Evolutionary conservation across 768 basidiomycete species (phyloP).

Genomic region (Leccinum uliginosum): DNA sequence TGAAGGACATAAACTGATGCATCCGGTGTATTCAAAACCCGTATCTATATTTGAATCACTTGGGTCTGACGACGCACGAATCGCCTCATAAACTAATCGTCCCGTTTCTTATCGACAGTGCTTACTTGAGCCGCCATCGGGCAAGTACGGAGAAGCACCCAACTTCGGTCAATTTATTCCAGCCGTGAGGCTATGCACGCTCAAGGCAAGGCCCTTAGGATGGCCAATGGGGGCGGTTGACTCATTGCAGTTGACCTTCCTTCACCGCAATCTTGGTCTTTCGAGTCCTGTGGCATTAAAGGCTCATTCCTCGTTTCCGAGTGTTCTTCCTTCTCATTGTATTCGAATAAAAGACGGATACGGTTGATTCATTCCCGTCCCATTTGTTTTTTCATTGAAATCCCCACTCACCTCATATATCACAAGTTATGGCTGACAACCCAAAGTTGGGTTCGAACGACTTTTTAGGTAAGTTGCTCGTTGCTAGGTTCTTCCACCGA

Average conservation of each 20-base stretch:
- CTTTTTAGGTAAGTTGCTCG: constrained; percentile 16
- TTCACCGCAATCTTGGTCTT: not conserved
- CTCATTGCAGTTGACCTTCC: not conserved
- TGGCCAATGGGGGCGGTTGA: not conserved
- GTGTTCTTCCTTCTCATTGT: constrained; percentile 11
- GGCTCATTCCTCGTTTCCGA: constrained; percentile 5
- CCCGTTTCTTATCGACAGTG: not conserved
- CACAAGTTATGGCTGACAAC: constrained; percentile 6
- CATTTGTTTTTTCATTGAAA: not conserved
- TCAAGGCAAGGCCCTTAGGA: not conserved
- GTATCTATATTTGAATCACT: too few relatives aligned
- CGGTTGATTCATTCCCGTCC: too few relatives aligned
- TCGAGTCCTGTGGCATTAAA: not conserved
- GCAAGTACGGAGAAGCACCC: not conserved
- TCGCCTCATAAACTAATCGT: not conserved
- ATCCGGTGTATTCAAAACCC: too few relatives aligned
- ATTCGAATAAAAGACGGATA: constrained; percentile 8
- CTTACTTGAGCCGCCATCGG: not conserved
- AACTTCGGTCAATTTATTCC: not conserved
- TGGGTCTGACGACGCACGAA: too few relatives aligned
- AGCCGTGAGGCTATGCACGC: not conserved
- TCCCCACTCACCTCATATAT: constrained; percentile 18
- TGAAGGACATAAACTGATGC: not conserved
- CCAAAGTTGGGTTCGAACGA: constrained; percentile 5
- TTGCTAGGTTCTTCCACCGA: not conserved